Evolutionary conservation across 2,329 filamentous ascomycete species (phyloP), one percentile per base, ranked within the genome.

Genomic region (Exophiala calicioides): DNA sequence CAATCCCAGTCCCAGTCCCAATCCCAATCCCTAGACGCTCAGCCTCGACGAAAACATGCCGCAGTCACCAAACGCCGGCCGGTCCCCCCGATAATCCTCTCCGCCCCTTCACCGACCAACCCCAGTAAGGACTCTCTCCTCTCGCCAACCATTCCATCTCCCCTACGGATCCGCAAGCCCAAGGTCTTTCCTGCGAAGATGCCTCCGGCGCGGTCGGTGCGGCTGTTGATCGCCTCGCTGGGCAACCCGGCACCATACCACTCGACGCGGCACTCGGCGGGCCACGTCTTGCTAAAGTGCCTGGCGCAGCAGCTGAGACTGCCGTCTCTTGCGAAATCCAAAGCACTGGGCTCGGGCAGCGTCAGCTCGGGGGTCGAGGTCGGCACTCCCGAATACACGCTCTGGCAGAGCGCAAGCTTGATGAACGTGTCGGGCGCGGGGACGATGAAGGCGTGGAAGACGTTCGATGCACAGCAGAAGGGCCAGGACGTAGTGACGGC

Each of bases 401-500:
- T 94, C 12, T 82, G 88, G 68, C 84, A 93, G 64, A 89, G 83
- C 23, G 81, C 85, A 0, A 81, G 80, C 0, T 69, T 84, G 24
- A 97, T 98, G 93, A 98, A 97, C 64, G 71, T 85, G 3, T 88
- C 83, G 1, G 93, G 93, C 0, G 74, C 77, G 0, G 86, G 84
- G 50, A 78, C 95, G 0, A 72, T 79, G 3, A 73, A 74, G 2
- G 82, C 84, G 2, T 90, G 85, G 74, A 75, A 74, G 30, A 71
- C 79, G n/a, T 74, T 78, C 47, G 46, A 27, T 27, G 37, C n/a
- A 16, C 58, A 54, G 56, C 58, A 56, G 3, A 50, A 65, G 7
- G 38, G 47, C 4, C 59, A 10, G 56, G 62, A 58, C 41, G 27
- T 58, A 15, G 63, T 65, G 13, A 69, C 74, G 3, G 69, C 73